A percentile compares a stretch with the other conserved stretches of the same genome.
phyloP scores from a whole-genome alignment of 495 filamentous ascomycete genomes.

The Coniosporium apollinis region DNA sequence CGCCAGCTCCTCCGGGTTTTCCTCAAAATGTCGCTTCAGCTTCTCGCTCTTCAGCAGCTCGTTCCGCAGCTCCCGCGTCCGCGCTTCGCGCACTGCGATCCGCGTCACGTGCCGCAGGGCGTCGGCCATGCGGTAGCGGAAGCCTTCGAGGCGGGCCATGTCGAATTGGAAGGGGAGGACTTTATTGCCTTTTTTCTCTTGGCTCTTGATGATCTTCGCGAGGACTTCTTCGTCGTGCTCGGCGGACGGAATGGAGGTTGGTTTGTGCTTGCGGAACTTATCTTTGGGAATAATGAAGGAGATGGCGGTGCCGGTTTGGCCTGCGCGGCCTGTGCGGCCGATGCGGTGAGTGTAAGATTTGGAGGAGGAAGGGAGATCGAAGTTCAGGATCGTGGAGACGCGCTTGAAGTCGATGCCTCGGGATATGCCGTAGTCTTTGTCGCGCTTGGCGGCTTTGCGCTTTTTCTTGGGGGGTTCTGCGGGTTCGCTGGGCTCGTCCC shows the following conservation, averaged over 20 bases:
- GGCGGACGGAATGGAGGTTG: constrained; percentile 52
- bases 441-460: constrained; percentile 39
- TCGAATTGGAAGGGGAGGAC: constrained; percentile 85
- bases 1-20: constrained; percentile 77
- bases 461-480: constrained; percentile 36
- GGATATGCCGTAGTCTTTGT: constrained; percentile 82
- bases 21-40: constrained; percentile 86
- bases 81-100: constrained; percentile 74
- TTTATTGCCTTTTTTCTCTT: constrained; percentile 56
- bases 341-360: constrained; percentile 93
- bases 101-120: constrained; percentile 67
- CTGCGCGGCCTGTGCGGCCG: constrained; percentile 81
- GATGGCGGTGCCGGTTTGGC: constrained; percentile 82
- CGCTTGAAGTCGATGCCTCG: constrained; percentile 94
- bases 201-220: constrained; percentile 30
- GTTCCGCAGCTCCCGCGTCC: constrained; percentile 68
- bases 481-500: constrained; percentile 8
- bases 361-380: constrained; percentile 76
- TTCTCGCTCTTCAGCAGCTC: constrained; percentile 88
- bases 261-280: constrained; percentile 70
- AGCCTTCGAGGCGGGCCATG: constrained; percentile 80
- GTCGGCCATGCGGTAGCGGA: constrained; percentile 88
- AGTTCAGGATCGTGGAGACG: constrained; percentile 89
- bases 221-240: constrained; percentile 75
- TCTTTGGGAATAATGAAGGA: constrained; percentile 77